Evolutionary conservation across 257 asterid species (phyloP), one percentile per base, ranked within the genome.

Genomic region (Penstemon eatonii): DNA sequence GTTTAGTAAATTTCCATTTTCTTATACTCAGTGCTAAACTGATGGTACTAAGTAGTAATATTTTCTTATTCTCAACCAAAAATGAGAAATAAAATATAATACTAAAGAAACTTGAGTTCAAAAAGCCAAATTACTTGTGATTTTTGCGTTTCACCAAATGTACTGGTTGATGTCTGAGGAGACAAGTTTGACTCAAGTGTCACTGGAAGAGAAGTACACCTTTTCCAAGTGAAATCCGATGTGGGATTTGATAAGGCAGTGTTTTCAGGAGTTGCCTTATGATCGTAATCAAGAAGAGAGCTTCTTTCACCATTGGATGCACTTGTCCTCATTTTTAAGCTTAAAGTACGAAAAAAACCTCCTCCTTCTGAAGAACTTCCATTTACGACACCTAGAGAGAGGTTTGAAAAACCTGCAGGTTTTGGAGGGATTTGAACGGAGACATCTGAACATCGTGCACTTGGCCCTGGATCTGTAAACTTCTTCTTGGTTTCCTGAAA

Each of bases 181-280:
- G 96, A 81, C 50, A 76, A 61, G 77, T 68, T 56, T 8, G 92
- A 68, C 52, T 85, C 96, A 49, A 83, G 93, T 1, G 92, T 82
- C 64, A 84, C 95, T 1, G 96, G 99, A 79, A 94, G 86, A 5
- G 99, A 94, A 46, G 86, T 68, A 68, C 96, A 83, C 78, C 81
- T 86, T 63, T 76, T 78, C 96, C 96, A 84, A 38, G 76, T 61
- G 19, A 63, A 11, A 7, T 60, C 63, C 3, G 87, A 68, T 44
- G 69, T 19, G 41, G 61, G 63, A 74, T 84, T 80, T 8, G 88
- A 69, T 40, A 82, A 62, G 68, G 57, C 68, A 6, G 97, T 90
- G 81, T 91, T 86, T 57, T 72, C 86, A 40, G 80, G 80, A 75
- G 75, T 68, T n/a, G 78, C 76, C 71, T 81, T 86, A 13, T 82